Evolutionary conservation across 2,329 filamentous ascomycete species (phyloP), one percentile per base, ranked within the genome.

Genomic region (Cladosporium cucumerinum): DNA sequence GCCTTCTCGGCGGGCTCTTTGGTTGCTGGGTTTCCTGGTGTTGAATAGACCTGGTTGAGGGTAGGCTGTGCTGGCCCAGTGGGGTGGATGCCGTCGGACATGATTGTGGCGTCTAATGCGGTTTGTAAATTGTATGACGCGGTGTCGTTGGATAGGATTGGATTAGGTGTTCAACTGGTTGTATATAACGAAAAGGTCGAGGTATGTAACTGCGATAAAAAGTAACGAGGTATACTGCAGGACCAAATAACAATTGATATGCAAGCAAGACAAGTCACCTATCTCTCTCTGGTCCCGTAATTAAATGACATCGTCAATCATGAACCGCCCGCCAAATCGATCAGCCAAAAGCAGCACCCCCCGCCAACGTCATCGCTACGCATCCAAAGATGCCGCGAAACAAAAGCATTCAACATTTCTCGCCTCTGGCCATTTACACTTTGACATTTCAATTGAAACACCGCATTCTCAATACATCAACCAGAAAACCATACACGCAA

Each of bases 41-140:
- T 81, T 14, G 76, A 77, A 77, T 83, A 83, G 61, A 78, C 80
- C 69, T 80, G 74, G 66, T 77, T 62, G 32, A 75, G 73, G 57
- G 76, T 74, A 21, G 82, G 82, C 69, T 84, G 81, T 30, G 79
- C 78, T 30, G 78, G 75, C 39, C 75, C 78, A 43, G 71, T 72
- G 58, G 79, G 78, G 66, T 78, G 72, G 67, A 80, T 75, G 46
- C 60, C 75, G 61, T 70, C 76, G 34, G 77, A 76, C 75, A 78
- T 80, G 51, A n/a, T 66, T 61, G 49, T 49, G n/a, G 46, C 63
- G 8, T 11, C 1, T 21, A n/a, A 18, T n/a, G 18, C 25, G 10
- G n/a, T 23, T 28, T 43, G n/a, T 43, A 34, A 36, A 23, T 23
- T 18, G 30, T 11, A 10, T 11, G 18, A 36, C 14, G 28, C 7